A percentile compares a stretch with the other conserved stretches of the same genome.
Evolutionary conservation across 441 rosid genomes (phyloP).

Genomic region (Erysimum cheiri): DNA sequence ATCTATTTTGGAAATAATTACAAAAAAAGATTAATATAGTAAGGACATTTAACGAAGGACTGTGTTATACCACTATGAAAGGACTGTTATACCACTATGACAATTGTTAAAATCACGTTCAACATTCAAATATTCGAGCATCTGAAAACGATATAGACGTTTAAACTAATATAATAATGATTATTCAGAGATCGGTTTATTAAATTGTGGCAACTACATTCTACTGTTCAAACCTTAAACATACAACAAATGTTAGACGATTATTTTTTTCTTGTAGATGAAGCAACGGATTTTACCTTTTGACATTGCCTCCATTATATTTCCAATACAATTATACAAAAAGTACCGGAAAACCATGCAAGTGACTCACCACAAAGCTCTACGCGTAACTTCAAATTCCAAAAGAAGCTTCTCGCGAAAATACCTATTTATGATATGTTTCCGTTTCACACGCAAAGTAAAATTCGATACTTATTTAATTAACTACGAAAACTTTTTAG

Average conservation of each 20-base stretch:
- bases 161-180: neutral
- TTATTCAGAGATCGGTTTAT: neutral
- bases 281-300: conserved; percentile 31
- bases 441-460: conserved; percentile 40
- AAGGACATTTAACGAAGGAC: neutral
- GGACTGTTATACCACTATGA: conserved; percentile 18
- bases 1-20: neutral
- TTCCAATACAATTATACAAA: conserved; percentile 28
- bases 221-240: conserved; percentile 34
- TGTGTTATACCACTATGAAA: conserved; percentile 16
- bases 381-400: conserved; percentile 30
- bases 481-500: neutral
- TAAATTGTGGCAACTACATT: neutral
- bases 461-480: conserved; percentile 13
- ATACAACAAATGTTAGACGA: conserved; percentile 3
- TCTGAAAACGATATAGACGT: conserved; percentile 20
- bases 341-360: conserved; percentile 40
- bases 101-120: conserved; percentile 11
- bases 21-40: neutral
- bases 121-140: neutral
- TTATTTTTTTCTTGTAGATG: conserved; percentile 15
- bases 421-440: conserved; percentile 31
- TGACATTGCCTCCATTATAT: conserved; percentile 16
- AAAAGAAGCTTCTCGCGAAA: conserved; percentile 29
- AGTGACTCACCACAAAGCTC: conserved; percentile 22